Conservation (phyloP, 2,329 filamentous ascomycete species). For the Fusarium hainanense region DNA sequence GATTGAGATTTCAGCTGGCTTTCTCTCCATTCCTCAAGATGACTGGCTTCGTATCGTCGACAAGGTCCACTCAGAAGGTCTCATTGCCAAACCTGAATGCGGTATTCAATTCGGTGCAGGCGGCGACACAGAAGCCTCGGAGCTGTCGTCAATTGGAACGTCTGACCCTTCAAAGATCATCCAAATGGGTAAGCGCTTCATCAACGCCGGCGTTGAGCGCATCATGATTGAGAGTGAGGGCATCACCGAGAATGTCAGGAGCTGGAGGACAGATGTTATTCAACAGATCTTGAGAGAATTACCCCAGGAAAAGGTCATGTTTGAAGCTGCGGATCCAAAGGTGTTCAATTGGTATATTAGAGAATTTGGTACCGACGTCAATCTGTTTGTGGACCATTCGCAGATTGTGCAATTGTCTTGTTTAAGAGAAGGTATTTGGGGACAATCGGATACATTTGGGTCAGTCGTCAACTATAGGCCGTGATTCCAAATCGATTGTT, state of each 20-base stretch:
- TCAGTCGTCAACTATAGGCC: conserved; percentile 7
- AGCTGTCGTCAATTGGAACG: conserved; percentile 48
- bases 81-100: conserved; percentile 65
- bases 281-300: conserved; percentile 63
- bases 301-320: conserved; percentile 65
- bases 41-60: conserved; percentile 65
- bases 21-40: conserved; percentile 63
- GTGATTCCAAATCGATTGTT: neutral
- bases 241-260: conserved; percentile 66
- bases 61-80: conserved; percentile 56
- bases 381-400: neutral
- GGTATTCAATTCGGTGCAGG: conserved; percentile 69
- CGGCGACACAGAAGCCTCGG: conserved; percentile 61
- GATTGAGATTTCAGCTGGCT: conserved; percentile 64
- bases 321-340: conserved; percentile 65
- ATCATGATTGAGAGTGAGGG: conserved; percentile 71
- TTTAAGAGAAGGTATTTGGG: conserved; percentile 64
- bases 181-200: conserved; percentile 60
- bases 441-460: conserved; percentile 66
- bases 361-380: conserved; percentile 60
- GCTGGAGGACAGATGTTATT: conserved; percentile 67
- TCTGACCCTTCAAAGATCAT: conserved; percentile 38
- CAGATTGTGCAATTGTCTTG: conserved; percentile 62
- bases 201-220: conserved; percentile 63
- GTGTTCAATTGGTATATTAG: conserved; percentile 68